phyloP scores from a whole-genome alignment of 2,329 filamentous ascomycete genomes.

The Aspergillus neoniger region DNA sequence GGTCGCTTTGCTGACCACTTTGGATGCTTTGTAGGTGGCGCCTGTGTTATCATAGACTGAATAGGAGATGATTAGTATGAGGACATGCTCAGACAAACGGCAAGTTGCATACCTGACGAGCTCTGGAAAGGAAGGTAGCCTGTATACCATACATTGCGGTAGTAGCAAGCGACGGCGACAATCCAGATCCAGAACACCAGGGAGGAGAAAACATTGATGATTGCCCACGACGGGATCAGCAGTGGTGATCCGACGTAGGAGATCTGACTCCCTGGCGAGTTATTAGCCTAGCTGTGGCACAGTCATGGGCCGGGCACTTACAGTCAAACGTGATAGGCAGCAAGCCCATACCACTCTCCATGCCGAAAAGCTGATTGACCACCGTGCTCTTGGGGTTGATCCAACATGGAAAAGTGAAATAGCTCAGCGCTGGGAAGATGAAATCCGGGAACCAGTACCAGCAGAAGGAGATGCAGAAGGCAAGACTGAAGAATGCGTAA shows the following conservation, averaged over 20 bases:
- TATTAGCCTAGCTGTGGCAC: neutral
- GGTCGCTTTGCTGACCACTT: constrained; percentile 56
- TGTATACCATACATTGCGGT: constrained; percentile 64
- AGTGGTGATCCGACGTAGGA: constrained; percentile 49
- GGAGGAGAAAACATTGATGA: constrained; percentile 68
- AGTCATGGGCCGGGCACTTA: constrained; percentile 46
- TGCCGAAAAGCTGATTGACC: constrained; percentile 34
- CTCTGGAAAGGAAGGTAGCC: constrained; percentile 61
- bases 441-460: constrained; percentile 35
- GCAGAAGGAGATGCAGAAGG: constrained; percentile 25
- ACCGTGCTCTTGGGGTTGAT: constrained; percentile 29
- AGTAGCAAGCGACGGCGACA: constrained; percentile 61
- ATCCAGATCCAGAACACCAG: constrained; percentile 64
- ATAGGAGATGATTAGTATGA: neutral
- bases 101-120: constrained; percentile 23
- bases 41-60: constrained; percentile 70
- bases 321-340: constrained; percentile 46
- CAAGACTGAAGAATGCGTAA: constrained; percentile 28
- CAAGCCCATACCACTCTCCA: constrained; percentile 32
- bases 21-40: constrained; percentile 60
- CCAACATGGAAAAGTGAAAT: constrained; percentile 34
- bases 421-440: constrained; percentile 33
- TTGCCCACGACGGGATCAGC: constrained; percentile 68
- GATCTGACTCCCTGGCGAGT: constrained; percentile 26
- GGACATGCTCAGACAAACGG: too few species aligned